Base-by-base conservation (phyloP, 768 basidiomycete genomes). In the Mrakia gelida region DNA sequence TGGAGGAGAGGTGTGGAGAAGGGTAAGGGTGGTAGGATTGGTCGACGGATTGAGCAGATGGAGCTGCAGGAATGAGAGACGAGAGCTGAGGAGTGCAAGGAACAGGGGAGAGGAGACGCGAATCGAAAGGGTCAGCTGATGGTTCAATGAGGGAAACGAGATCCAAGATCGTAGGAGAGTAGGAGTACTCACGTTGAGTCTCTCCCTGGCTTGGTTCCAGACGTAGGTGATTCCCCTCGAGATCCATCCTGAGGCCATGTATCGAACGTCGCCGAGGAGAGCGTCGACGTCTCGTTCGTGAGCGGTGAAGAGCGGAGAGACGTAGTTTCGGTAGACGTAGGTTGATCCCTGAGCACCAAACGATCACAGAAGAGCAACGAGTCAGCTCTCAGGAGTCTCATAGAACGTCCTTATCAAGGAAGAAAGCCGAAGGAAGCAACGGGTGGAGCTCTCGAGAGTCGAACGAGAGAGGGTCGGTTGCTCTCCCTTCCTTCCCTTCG, bases 211-310 rank as follows among this genome's bases (percentile, higher is more conserved):
- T 62, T 81, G 83, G 68, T 81, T 82, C 85, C 84, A 84, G 11
- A 80, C 74, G 83, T 83, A 83, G 32, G 80, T 80, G 41, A 83
- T n/a, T 2, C 79, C 81, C 7, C 80, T 80, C 8, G 81, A 79
- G 18, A 85, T 59, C 41, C 81, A 82, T 3, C 80, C 79, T 1
- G 81, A 81, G n/a, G 81, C 82, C 32, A 82, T 73, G 15, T 68
- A 78, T 71, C 82, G 73, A 10, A 85, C 80, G 67, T 82, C 79
- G 23, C 91, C 90, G 59, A 97, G 88, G 8, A 91, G 87, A 21
- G 89, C 88, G 83, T 98, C 95, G 83, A 98, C 95, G 83, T 94
- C 90, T 0, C 86, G 81, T 84, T 98, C 95, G 82, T 97, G 92
- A 28, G 88, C 86, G 73, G 87, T 88, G 84, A 98, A 92, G 86